Conservation (phyloP, 2,329 filamentous ascomycete species). For the Cordyceps javanica region DNA sequence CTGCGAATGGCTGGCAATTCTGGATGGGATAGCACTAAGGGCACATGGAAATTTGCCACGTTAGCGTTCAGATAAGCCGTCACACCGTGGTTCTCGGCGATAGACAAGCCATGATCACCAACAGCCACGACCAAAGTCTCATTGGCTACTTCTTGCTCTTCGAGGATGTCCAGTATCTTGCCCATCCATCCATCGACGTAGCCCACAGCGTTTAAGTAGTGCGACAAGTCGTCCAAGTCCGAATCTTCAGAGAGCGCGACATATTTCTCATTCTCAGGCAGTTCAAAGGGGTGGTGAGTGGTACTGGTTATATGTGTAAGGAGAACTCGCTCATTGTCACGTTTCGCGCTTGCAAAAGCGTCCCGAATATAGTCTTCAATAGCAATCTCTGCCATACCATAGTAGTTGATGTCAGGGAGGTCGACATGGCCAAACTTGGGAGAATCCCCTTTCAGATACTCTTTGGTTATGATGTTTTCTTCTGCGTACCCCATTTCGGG, state of each 20-base stretch:
- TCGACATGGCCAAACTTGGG: conserved; percentile 25
- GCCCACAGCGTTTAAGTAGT: conserved; percentile 28
- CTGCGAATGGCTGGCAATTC: conserved; percentile 25
- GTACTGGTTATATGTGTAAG: conserved; percentile 31
- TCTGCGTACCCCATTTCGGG: conserved; percentile 24
- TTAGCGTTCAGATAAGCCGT: conserved; percentile 28
- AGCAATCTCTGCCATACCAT: conserved; percentile 24
- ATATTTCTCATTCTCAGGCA: conserved; percentile 23
- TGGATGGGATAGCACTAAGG: conserved; percentile 27
- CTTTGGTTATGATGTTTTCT: conserved; percentile 22
- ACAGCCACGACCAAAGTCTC: conserved; percentile 29
- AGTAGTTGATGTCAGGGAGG: conserved; percentile 28
- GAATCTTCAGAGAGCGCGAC: conserved; percentile 19
- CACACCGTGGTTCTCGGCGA: conserved; percentile 24
- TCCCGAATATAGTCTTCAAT: conserved; percentile 29
- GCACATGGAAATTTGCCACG: conserved; percentile 26
- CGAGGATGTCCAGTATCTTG: conserved; percentile 24
- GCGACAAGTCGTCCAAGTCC: conserved; percentile 25
- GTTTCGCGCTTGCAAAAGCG: conserved; percentile 23
- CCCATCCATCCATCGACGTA: conserved; percentile 28
- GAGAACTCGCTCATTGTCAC: conserved; percentile 26
- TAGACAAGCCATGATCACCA: conserved; percentile 27
- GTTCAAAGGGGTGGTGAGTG: conserved; percentile 27
- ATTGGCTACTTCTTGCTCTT: conserved; percentile 26
- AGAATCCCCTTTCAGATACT: conserved; percentile 23